phyloP scores from a whole-genome alignment of 257 asterid species.

The Verbascum thapsus region DNA sequence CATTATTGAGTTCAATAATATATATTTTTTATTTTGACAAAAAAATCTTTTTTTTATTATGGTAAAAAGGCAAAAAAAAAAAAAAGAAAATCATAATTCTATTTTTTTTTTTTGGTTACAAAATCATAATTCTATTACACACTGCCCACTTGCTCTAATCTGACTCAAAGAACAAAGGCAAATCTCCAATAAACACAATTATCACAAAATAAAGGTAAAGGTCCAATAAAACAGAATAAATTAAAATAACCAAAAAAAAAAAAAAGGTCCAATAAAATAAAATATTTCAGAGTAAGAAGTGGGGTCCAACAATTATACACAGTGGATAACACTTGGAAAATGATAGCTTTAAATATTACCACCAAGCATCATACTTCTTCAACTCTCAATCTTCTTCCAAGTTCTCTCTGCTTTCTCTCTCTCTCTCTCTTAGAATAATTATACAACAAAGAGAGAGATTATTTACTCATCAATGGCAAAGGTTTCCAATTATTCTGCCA shows the following conservation, averaged over 20 bases:
- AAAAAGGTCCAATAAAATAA: too few relatives aligned
- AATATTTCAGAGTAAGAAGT: slow-evolving; percentile 22
- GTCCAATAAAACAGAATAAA: slow-evolving; percentile 1
- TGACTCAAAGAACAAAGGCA: background rate
- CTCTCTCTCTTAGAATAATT: slow-evolving; percentile 12
- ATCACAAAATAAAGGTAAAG: too few relatives aligned
- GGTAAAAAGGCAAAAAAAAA: too few relatives aligned
- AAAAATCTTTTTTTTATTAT: too few relatives aligned
- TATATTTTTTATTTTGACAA: too few relatives aligned
- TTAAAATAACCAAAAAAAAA: background rate
- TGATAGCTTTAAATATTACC: background rate
- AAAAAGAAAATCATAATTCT: too few relatives aligned
- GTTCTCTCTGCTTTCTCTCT: background rate
- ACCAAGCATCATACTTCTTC: background rate
- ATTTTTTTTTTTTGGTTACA: too few relatives aligned
- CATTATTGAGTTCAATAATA: too few relatives aligned
- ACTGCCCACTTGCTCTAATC: too few relatives aligned
- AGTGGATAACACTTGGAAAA: background rate
- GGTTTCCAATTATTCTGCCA: slow-evolving; percentile 23
- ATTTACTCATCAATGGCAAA: slow-evolving; percentile 36
- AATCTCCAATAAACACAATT: too few relatives aligned
- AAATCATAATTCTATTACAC: too few relatives aligned
- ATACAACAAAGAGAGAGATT: slow-evolving; percentile 19
- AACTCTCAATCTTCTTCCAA: background rate
- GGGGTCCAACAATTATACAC: slow-evolving; percentile 33